Percentiles rank a stretch among this genome's conserved stretches.
These are phyloP conservation scores for Tricholoma hemisulphureum DNA, from an alignment of 768 basidiomycete species.

Conservation along the genomic window DNA sequence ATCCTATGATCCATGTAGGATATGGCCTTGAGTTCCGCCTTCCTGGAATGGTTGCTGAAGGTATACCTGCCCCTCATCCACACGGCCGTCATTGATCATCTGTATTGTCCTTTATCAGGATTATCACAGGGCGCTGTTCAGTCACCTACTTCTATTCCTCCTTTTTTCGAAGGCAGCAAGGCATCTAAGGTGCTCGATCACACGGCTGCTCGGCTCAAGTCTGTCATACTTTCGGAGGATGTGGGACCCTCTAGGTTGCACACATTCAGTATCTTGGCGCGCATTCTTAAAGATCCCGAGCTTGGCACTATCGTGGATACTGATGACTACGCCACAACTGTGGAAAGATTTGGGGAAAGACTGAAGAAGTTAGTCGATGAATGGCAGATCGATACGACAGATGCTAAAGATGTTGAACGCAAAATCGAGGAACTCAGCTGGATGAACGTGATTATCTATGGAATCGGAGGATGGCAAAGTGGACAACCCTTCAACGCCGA, in stretches of 20 bases:
- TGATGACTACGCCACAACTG: conserved; percentile 5
- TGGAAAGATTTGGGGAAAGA: conserved; percentile 8
- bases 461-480: conserved; percentile 17
- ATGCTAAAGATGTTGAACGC: conserved; percentile 10
- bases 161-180: conserved; percentile 8
- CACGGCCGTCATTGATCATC: neutral
- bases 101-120: conserved; percentile 34
- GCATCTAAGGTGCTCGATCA: conserved; percentile 2
- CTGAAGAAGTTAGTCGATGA: conserved; percentile 13
- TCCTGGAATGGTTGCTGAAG: conserved; percentile 62
- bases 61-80: conserved; percentile 27
- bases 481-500: conserved; percentile 22
- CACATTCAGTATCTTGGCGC: conserved; percentile 18
- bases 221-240: conserved; percentile 5
- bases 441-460: conserved; percentile 21
- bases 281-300: conserved; percentile 19
- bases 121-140: conserved; percentile 57
- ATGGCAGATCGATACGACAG: conserved; percentile 17
- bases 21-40: conserved; percentile 64
- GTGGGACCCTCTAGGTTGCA: conserved; percentile 6
- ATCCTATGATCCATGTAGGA: conserved; percentile 66
- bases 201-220: conserved; percentile 12
- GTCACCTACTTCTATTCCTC: conserved; percentile 20
- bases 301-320: conserved; percentile 13
- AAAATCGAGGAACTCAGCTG: conserved; percentile 21